Evolutionary conservation across 2,329 filamentous ascomycete species (phyloP).

Genomic region (Golovinomyces cichoracearum): DNA sequence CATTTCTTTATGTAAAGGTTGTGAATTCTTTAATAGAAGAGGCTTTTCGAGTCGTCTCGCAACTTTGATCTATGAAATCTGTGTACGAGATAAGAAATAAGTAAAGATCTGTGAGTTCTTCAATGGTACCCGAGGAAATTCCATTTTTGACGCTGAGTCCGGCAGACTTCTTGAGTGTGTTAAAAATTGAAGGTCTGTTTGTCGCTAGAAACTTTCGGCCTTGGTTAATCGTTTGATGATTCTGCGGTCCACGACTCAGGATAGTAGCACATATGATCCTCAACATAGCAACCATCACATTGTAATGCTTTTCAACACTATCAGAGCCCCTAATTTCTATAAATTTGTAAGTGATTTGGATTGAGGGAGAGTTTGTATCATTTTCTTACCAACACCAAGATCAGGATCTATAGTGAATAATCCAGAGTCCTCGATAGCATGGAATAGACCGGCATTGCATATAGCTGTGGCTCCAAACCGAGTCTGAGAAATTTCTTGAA

Average conservation of each 20-base stretch:
- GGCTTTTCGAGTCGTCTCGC: neutral
- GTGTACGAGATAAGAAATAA: slow-evolving; percentile 62
- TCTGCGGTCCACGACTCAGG: slow-evolving; percentile 56
- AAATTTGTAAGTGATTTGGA: neutral
- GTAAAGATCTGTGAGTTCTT: slow-evolving; percentile 61
- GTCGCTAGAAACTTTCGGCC: slow-evolving; percentile 57
- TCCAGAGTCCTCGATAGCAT: slow-evolving; percentile 52
- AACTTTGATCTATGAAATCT: slow-evolving; percentile 56
- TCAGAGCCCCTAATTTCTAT: slow-evolving; percentile 12
- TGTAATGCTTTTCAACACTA: slow-evolving; percentile 26
- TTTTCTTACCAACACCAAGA: slow-evolving; percentile 42
- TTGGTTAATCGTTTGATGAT: slow-evolving; percentile 43
- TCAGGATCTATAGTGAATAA: slow-evolving; percentile 81
- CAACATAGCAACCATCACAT: slow-evolving; percentile 52
- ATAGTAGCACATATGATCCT: slow-evolving; percentile 63
- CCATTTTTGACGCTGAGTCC: slow-evolving; percentile 35
- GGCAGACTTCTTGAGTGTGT: slow-evolving; percentile 70
- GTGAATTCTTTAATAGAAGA: neutral
- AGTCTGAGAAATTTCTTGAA: slow-evolving; percentile 64
- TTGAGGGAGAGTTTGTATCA: neutral
- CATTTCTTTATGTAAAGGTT: neutral
- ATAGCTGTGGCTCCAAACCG: slow-evolving; percentile 62
- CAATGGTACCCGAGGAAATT: slow-evolving; percentile 31
- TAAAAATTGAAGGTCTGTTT: slow-evolving; percentile 60
- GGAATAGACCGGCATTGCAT: slow-evolving; percentile 72